These are phyloP conservation scores for Fonsecaea pugnacius DNA, from an alignment of 2,329 filamentous ascomycete genomes.

Conservation along the genomic window DNA sequence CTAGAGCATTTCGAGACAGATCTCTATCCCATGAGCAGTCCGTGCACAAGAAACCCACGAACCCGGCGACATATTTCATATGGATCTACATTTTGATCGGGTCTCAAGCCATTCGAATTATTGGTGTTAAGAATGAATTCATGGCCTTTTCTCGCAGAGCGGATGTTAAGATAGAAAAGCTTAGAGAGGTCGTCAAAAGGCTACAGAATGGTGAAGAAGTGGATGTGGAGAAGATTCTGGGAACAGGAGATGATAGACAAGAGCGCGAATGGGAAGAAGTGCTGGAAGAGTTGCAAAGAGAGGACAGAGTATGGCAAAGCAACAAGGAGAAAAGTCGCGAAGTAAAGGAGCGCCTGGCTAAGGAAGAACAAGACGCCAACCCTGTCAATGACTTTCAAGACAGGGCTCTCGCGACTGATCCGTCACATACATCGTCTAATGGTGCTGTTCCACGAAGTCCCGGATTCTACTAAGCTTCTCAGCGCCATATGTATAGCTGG, in stretches of 20 bases:
- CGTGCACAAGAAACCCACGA: constrained; percentile 65
- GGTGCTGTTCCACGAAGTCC: constrained; percentile 19
- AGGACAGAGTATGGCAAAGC: constrained; percentile 36
- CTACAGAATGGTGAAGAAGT: constrained; percentile 63
- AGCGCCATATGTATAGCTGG: not conserved
- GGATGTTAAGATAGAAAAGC: constrained; percentile 74
- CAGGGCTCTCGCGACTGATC: constrained; percentile 7
- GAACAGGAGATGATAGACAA: constrained; percentile 73
- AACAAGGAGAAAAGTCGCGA: constrained; percentile 30
- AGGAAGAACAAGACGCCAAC: constrained; percentile 35
- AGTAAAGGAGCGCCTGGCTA: constrained; percentile 31
- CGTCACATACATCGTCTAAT: not conserved
- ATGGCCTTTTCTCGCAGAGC: constrained; percentile 73
- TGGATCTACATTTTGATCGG: constrained; percentile 85
- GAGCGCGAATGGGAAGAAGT: constrained; percentile 85
- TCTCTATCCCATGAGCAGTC: constrained; percentile 50
- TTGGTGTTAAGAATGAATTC: constrained; percentile 77
- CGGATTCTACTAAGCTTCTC: constrained; percentile 31
- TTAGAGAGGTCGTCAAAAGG: constrained; percentile 66
- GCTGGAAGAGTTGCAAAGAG: constrained; percentile 33
- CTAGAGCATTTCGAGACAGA: constrained; percentile 57
- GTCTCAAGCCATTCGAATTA: constrained; percentile 92
- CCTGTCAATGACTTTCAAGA: constrained; percentile 28
- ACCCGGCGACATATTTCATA: constrained; percentile 81
- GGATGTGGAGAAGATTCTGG: constrained; percentile 80